phyloP scores from a whole-genome alignment of 2,329 filamentous ascomycete genomes.

The Fusarium lyarnte region DNA sequence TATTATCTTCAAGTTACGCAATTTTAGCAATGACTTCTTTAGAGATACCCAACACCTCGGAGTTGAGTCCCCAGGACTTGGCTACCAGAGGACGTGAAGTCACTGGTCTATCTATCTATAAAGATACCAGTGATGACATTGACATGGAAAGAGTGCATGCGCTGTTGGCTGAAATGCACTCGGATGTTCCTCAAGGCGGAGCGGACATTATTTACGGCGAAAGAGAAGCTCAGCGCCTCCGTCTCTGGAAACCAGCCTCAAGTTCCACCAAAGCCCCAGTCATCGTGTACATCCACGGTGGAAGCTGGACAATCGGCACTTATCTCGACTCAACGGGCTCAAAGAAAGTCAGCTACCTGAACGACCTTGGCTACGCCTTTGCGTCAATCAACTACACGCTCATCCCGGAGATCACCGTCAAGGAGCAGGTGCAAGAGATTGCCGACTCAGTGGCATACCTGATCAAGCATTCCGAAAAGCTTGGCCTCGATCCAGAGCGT shows the following conservation, averaged over 20 bases:
- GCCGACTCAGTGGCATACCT: background rate
- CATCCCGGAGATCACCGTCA: background rate
- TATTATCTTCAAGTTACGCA: fast-evolving
- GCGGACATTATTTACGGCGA: background rate
- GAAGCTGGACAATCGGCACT: conserved; percentile 2
- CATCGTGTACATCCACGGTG: background rate
- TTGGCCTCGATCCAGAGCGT: background rate
- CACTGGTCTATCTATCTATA: background rate
- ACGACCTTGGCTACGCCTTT: background rate
- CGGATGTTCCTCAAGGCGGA: background rate
- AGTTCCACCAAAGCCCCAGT: background rate
- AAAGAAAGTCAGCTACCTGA: background rate
- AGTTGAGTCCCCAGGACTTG: background rate
- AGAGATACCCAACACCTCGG: fast-evolving
- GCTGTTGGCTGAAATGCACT: background rate
- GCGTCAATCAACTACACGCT: background rate
- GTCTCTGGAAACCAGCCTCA: background rate
- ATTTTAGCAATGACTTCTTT: background rate
- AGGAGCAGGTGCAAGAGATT: conserved; percentile 9
- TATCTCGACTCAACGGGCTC: conserved; percentile 9
- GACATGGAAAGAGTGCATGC: background rate
- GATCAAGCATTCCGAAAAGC: fast-evolving
- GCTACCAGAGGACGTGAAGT: background rate
- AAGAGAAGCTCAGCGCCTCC: background rate
- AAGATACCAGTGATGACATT: background rate